Evolutionary conservation across 805 yeast species (phyloP).

Genomic region (Candida anglica): DNA sequence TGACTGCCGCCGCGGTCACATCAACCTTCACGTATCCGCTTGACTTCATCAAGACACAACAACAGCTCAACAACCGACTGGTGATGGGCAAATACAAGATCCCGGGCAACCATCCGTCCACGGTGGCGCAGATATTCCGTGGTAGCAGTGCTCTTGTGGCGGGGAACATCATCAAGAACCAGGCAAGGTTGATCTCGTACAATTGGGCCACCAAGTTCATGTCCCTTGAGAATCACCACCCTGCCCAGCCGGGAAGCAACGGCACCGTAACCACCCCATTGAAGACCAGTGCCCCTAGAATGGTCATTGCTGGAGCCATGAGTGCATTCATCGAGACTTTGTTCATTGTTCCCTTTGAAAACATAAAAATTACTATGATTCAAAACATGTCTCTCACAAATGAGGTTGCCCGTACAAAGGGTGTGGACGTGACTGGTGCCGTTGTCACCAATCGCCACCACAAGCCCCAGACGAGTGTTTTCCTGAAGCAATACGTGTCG

Average conservation of each 20-base stretch:
- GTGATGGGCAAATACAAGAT: conserved; percentile 31
- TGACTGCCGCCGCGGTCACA: conserved; percentile 59
- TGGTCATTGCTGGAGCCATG: conserved; percentile 78
- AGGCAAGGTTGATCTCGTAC: conserved; percentile 69
- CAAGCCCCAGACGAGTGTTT: conserved; percentile 16
- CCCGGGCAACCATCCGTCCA: conserved; percentile 27
- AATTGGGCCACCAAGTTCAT: conserved; percentile 67
- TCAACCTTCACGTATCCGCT: conserved; percentile 68
- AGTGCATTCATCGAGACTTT: conserved; percentile 82
- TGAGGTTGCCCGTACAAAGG: conserved; percentile 17
- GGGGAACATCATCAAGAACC: conserved; percentile 72
- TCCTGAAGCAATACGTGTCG: conserved; percentile 32
- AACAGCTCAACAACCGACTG: conserved; percentile 50
- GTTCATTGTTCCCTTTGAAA: conserved; percentile 88
- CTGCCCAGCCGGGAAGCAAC: too few species aligned
- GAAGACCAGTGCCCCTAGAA: conserved; percentile 72
- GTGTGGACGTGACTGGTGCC: conserved; percentile 25
- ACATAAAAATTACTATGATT: conserved; percentile 74
- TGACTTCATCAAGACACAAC: conserved; percentile 63
- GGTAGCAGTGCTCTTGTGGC: conserved; percentile 77
- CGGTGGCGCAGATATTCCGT: conserved; percentile 32
- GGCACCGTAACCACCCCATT: conserved; percentile 37
- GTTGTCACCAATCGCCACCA: conserved; percentile 19
- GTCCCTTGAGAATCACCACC: conserved; percentile 41
- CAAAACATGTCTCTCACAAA: conserved; percentile 49